These are phyloP conservation scores for Gossypium mustelinum DNA, from an alignment of 345 rosid species.

Conservation along the genomic window DNA sequence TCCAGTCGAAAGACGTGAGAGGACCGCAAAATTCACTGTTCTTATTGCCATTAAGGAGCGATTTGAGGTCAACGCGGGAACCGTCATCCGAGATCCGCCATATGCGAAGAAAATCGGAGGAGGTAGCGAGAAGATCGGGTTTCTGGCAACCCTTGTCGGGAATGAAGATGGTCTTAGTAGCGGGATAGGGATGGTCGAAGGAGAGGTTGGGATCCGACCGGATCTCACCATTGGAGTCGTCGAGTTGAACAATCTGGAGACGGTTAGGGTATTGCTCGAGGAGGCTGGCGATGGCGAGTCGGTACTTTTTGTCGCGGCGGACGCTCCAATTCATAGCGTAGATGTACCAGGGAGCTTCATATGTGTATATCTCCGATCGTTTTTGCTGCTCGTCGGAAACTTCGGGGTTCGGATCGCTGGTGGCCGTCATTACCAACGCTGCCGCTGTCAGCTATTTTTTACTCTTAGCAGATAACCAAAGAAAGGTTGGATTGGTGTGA, in stretches of 20 bases:
- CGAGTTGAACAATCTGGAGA: conserved; percentile 92
- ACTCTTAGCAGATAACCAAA: background rate
- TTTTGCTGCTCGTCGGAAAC: conserved; percentile 91
- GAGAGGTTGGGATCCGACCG: conserved; percentile 76
- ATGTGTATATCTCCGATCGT: conserved; percentile 95
- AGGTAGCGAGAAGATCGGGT: conserved; percentile 89
- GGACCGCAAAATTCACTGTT: conserved; percentile 86
- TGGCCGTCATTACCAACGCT: conserved; percentile 41
- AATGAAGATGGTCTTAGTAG: conserved; percentile 83
- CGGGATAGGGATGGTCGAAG: conserved; percentile 89
- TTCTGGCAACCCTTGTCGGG: conserved; percentile 87
- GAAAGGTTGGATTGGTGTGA: background rate
- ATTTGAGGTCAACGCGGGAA: conserved; percentile 60
- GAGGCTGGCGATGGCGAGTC: conserved; percentile 86
- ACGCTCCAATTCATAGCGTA: conserved; percentile 99
- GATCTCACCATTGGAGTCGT: conserved; percentile 92
- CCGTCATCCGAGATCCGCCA: conserved; percentile 76
- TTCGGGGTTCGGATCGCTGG: conserved; percentile 72
- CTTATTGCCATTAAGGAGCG: conserved; percentile 75
- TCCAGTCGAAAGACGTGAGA: conserved; percentile 57
- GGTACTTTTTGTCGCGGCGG: conserved; percentile 94
- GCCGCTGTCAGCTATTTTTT: background rate
- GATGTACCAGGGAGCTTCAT: conserved; percentile 95
- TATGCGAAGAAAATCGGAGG: conserved; percentile 82
- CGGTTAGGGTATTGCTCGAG: conserved; percentile 74